Conservation (phyloP, 495 filamentous ascomycete genomes). For the Neurospora sp. region DNA sequence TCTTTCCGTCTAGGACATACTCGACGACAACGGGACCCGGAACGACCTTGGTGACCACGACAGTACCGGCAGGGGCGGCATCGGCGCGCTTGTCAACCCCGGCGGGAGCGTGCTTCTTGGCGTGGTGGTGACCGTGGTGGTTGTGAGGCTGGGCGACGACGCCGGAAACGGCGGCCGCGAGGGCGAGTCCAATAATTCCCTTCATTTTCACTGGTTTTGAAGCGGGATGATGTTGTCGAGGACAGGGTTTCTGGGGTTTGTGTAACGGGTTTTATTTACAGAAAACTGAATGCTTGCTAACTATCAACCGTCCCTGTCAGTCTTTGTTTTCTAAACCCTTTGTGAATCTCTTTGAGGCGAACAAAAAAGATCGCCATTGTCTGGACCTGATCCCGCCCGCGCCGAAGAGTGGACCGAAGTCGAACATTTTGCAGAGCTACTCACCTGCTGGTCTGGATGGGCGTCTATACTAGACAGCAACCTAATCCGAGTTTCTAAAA, state of each 20-base stretch:
- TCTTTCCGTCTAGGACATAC: conserved; percentile 50
- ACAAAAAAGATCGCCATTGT: background rate
- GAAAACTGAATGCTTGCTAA: background rate
- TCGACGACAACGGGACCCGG: conserved; percentile 46
- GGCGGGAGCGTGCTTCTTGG: conserved; percentile 24
- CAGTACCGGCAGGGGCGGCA: conserved; percentile 26
- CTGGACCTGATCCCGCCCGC: background rate
- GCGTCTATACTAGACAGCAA: conserved; percentile 5
- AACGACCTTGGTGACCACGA: conserved; percentile 19
- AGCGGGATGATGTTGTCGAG: conserved; percentile 1
- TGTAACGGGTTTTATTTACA: background rate
- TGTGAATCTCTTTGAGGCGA: background rate
- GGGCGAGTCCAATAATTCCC: conserved; percentile 32
- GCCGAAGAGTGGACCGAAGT: background rate
- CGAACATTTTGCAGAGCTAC: background rate
- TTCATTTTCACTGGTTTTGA: conserved; percentile 35
- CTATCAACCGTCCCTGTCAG: background rate
- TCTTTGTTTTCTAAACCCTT: background rate
- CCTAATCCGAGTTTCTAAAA: background rate
- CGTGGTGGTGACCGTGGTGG: conserved; percentile 30
- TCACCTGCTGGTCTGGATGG: conserved; percentile 11
- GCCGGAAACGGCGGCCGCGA: conserved; percentile 37
- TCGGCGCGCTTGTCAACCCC: conserved; percentile 35
- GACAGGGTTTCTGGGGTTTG: background rate
- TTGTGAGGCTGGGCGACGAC: conserved; percentile 39